A percentile compares a stretch with the other conserved stretches of the same genome.
phyloP scores from a whole-genome alignment of 164 flowering plant genomes.

The Vitis amurensis region DNA sequence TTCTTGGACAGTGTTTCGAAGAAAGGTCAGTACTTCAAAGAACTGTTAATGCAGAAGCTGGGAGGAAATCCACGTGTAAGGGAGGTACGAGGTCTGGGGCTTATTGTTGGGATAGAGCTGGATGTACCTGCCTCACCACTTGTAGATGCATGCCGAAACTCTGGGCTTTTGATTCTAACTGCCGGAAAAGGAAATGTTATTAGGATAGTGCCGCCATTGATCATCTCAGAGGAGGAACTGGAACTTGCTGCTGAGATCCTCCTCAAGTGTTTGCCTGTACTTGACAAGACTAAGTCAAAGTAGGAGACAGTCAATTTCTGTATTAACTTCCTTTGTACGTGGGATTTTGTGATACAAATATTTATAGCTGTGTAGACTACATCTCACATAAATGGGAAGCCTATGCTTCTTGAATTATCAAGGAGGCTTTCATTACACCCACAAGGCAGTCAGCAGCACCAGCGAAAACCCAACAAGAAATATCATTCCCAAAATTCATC shows the following conservation, averaged over 20 bases:
- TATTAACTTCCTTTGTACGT: no score
- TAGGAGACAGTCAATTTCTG: no score
- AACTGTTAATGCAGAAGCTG: constrained; percentile 44
- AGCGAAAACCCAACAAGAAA: no score
- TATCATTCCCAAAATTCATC: no score
- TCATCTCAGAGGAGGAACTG: constrained; percentile 68
- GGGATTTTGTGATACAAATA: no score
- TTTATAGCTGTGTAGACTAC: no score
- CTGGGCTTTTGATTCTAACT: constrained; percentile 80
- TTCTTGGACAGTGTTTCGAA: constrained; percentile 65
- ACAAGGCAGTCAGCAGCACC: no score
- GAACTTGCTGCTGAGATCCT: constrained; percentile 62
- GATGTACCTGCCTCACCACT: constrained; percentile 77
- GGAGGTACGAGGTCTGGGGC: constrained; percentile 78
- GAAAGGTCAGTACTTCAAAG: constrained; percentile 64
- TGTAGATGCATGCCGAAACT: constrained; percentile 72
- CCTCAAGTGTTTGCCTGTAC: constrained; percentile 41
- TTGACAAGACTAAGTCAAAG: constrained; percentile 32
- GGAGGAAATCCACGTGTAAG: constrained; percentile 66
- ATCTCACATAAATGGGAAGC: no score
- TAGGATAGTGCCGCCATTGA: constrained; percentile 87
- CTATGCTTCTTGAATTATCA: no score
- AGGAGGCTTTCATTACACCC: no score
- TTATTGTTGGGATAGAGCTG: constrained; percentile 78
- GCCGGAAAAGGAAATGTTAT: constrained; percentile 93